A percentile compares a stretch with the other conserved stretches of the same genome.
Conservation (phyloP, 176 grass and related monocot species). For the Chloris gayana region DNA sequence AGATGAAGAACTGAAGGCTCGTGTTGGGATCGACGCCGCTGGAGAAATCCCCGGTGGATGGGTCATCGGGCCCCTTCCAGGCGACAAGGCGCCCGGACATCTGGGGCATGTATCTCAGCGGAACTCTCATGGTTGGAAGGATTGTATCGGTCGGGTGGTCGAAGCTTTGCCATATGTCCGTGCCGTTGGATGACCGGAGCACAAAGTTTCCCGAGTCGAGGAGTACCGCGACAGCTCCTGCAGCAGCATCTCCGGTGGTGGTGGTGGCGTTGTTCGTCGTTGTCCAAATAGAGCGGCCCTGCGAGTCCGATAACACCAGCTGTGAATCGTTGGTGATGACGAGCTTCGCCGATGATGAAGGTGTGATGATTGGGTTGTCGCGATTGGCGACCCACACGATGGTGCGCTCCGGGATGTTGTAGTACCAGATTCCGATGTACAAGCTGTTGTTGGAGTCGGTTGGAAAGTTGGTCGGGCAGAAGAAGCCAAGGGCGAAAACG, state of each 20-base stretch:
- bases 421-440: slow-evolving; percentile 49
- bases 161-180: slow-evolving; percentile 49
- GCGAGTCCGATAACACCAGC: slow-evolving; percentile 6
- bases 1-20: neutral
- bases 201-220: slow-evolving; percentile 40
- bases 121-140: slow-evolving; percentile 27
- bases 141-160: slow-evolving; percentile 44
- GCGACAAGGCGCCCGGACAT: neutral
- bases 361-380: neutral
- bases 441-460: neutral
- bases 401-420: slow-evolving; percentile 18
- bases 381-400: slow-evolving; percentile 58
- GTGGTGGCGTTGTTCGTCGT: neutral
- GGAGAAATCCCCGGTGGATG: slow-evolving; percentile 15
- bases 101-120: neutral
- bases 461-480: slow-evolving; percentile 18
- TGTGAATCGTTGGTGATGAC: slow-evolving; percentile 8
- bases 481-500: slow-evolving; percentile 46
- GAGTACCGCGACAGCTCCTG: neutral
- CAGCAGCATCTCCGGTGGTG: accelerated
- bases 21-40: neutral
- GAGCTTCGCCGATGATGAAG: neutral
- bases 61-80: slow-evolving; percentile 38
- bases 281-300: neutral
- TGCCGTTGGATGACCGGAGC: neutral